Conservation (phyloP, 2,329 filamentous ascomycete genomes). For the Aureobasidium sp. region DNA sequence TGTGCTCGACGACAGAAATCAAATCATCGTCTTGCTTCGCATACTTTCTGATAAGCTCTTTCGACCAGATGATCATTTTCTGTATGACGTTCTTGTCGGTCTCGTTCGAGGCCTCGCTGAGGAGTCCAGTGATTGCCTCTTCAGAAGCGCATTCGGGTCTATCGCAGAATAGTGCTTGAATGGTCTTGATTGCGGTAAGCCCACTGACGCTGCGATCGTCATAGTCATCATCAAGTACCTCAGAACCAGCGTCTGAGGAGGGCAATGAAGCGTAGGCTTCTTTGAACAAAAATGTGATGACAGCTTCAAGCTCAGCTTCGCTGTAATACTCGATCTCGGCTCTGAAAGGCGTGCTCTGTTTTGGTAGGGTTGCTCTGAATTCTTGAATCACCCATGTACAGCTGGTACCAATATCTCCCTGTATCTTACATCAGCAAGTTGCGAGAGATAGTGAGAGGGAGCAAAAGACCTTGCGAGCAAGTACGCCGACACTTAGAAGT, state of each 20-base stretch:
- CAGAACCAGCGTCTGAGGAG: neutral
- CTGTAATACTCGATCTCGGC: constrained; percentile 20
- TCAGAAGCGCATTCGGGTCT: constrained; percentile 12
- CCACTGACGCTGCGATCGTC: neutral
- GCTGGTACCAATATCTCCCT: constrained; percentile 19
- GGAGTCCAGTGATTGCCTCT: neutral
- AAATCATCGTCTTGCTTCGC: neutral
- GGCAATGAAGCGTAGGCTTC: neutral
- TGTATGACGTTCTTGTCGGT: neutral
- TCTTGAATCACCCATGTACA: constrained; percentile 20
- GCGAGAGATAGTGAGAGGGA: no score
- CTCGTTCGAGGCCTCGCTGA: neutral
- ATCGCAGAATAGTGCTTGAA: constrained; percentile 18
- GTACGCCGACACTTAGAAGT: constrained; percentile 18
- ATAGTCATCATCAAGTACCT: neutral
- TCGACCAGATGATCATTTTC: neutral
- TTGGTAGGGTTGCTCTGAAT: constrained; percentile 12
- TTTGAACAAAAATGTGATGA: neutral
- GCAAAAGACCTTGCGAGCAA: constrained; percentile 19
- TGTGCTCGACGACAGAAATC: constrained; percentile 10
- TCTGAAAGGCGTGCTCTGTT: constrained; percentile 18
- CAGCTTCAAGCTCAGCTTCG: neutral
- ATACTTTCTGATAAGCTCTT: neutral
- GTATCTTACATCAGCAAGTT: neutral
- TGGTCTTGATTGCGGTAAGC: constrained; percentile 3